Evolutionary conservation across 495 filamentous ascomycete genomes (phyloP).

Genomic region (Aspergillus indologenus): DNA sequence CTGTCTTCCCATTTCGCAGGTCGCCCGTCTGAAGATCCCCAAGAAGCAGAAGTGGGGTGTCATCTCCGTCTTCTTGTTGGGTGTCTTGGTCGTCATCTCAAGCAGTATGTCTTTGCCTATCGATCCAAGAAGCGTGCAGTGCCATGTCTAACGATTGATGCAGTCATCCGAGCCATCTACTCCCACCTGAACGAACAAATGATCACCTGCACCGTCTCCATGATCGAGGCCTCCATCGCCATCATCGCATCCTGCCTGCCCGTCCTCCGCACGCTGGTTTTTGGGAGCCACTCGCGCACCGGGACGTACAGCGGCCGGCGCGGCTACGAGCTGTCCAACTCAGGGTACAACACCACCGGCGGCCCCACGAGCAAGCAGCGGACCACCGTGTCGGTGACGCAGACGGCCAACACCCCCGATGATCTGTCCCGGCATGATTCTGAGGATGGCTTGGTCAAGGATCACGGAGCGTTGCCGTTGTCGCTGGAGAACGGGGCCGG

Average conservation of each 20-base stretch:
- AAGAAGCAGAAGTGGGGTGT: constrained; percentile 24
- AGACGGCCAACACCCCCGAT: not conserved
- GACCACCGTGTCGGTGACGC: constrained; percentile 10
- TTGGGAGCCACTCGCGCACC: constrained; percentile 23
- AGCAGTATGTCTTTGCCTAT: constrained; percentile 21
- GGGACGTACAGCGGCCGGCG: constrained; percentile 21
- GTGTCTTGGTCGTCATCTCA: constrained; percentile 23
- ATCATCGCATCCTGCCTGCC: constrained; percentile 29
- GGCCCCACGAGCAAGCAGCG: not conserved
- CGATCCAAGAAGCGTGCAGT: no score
- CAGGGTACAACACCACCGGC: not conserved
- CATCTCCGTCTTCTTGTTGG: constrained; percentile 24
- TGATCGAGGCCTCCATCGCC: constrained; percentile 28
- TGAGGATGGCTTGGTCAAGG: constrained; percentile 11
- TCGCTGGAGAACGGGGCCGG: not conserved
- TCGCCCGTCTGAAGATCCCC: constrained; percentile 21
- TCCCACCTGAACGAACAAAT: constrained; percentile 24
- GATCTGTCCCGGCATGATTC: constrained; percentile 10
- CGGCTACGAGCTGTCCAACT: constrained; percentile 19
- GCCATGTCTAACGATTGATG: not conserved
- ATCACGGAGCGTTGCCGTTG: not conserved
- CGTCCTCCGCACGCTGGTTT: constrained; percentile 26
- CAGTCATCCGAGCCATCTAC: constrained; percentile 27
- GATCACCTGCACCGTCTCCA: constrained; percentile 28
- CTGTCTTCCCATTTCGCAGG: constrained; percentile 25